Evolutionary conservation across 257 asterid species (phyloP), one percentile per base, ranked within the genome.

Genomic region (Gynochthodes officinalis): DNA sequence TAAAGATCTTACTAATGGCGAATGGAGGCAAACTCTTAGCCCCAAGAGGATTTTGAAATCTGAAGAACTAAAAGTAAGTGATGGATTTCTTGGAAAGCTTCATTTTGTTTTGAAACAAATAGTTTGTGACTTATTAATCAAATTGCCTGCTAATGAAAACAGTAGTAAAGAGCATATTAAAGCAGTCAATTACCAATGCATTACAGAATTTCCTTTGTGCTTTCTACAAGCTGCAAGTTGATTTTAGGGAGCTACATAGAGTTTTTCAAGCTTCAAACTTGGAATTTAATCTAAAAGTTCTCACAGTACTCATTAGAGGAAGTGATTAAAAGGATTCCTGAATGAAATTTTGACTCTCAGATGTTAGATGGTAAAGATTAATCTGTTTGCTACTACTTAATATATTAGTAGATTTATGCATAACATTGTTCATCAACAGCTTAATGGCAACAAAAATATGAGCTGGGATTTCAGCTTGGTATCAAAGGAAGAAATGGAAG

Each of bases 401-500:
- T 25, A n/a, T 11, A 37, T 25, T 15, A 25, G 42, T 0, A 33
- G 0, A 40, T 46, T 54, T 23, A 48, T 44, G 49, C 14, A 48
- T 3, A 21, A 21, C 49, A 67, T 39, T 42, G 49, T 64, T 64
- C 28, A 30, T 67, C 48, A 54, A 72, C 84, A 88, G 89, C 82
- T 84, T 76, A 83, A 75, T 75, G 76, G 86, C 78, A 76, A 78
- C 64, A 79, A 78, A 66, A 83, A 75, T 33, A 85, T 82, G 81
- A 80, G 71, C 23, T 85, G 96, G 96, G 93, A 89, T 83, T 68
- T 79, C 67, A 80, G 88, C 79, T 77, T 73, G 82, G 67, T 75
- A 32, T 77, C 91, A 0, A 82, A 77, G 73, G 92, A 87, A 70
- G 89, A 78, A 27, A 76, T 76, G 82, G 91, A 91, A 65, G 84